phyloP scores from a whole-genome alignment of 2,329 filamentous ascomycete genomes.

The Metarhizium guizhouense region DNA sequence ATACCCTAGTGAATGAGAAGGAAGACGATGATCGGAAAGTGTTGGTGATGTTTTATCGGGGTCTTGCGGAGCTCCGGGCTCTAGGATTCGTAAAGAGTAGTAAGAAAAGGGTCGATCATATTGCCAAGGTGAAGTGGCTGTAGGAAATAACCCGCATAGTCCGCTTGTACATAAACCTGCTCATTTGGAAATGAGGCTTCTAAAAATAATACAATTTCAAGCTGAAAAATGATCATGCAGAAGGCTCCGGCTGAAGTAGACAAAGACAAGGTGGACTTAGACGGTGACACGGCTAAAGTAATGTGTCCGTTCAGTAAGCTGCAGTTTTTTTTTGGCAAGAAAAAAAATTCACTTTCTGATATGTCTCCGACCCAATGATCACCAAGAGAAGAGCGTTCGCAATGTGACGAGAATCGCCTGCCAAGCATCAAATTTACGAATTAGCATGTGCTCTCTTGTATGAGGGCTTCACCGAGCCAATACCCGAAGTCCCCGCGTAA shows the following conservation, averaged over 20 bases:
- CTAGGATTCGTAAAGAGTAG: conserved; percentile 84
- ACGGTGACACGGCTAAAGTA: background rate
- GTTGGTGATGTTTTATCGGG: conserved; percentile 75
- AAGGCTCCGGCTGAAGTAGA: too few relatives aligned
- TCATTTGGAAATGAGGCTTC: background rate
- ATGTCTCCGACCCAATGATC: background rate
- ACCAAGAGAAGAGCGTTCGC: background rate
- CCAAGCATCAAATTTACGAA: background rate
- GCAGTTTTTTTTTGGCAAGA: too few relatives aligned
- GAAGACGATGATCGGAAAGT: conserved; percentile 45
- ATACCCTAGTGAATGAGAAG: conserved; percentile 44
- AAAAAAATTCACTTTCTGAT: too few relatives aligned
- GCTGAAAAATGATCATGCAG: background rate
- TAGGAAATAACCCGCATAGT: conserved; percentile 14
- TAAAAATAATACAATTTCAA: background rate
- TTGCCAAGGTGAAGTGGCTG: conserved; percentile 82
- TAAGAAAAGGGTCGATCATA: conserved; percentile 85
- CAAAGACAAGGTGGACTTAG: too few relatives aligned
- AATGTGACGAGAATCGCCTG: background rate
- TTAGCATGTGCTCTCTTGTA: background rate
- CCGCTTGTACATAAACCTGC: background rate
- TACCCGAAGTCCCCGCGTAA: background rate
- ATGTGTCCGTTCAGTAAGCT: background rate
- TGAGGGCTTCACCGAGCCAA: background rate
- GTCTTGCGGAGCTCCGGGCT: conserved; percentile 72